phyloP scores from a whole-genome alignment of 2,329 filamentous ascomycete genomes.

The Tympanopsis confertula region DNA sequence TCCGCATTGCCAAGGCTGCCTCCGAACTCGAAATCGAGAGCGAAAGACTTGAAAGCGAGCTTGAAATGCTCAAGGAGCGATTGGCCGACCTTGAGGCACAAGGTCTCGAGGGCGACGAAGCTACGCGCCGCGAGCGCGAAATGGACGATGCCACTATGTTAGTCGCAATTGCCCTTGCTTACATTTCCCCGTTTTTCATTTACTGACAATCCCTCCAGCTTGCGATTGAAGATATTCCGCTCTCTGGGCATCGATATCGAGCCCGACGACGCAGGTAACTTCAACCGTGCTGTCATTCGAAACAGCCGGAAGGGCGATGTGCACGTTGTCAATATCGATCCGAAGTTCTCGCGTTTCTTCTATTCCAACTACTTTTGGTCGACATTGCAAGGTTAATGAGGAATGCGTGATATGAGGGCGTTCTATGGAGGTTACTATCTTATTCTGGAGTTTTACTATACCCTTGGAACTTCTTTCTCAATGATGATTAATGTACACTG shows the following conservation, averaged over 20 bases:
- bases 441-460: no score
- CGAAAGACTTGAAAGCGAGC: conserved; percentile 74
- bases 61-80: conserved; percentile 62
- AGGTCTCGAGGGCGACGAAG: conserved; percentile 60
- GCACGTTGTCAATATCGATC: conserved; percentile 86
- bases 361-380: conserved; percentile 97
- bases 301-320: conserved; percentile 84
- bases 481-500: no score
- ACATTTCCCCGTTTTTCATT: no score
- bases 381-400: conserved; percentile 45
- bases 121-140: conserved; percentile 21
- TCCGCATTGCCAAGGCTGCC: conserved; percentile 83
- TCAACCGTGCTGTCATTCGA: conserved; percentile 72
- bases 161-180: no score
- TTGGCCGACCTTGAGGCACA: conserved; percentile 77
- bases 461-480: no score
- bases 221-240: conserved; percentile 83
- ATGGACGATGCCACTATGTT: conserved; percentile 38
- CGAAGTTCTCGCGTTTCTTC: conserved; percentile 81
- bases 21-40: conserved; percentile 85
- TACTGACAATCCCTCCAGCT: no score
- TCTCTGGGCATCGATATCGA: conserved; percentile 85
- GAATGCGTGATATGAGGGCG: no score
- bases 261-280: conserved; percentile 66
- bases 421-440: no score